phyloP scores from a whole-genome alignment of 441 rosid species.

The Populus tomentosa region DNA sequence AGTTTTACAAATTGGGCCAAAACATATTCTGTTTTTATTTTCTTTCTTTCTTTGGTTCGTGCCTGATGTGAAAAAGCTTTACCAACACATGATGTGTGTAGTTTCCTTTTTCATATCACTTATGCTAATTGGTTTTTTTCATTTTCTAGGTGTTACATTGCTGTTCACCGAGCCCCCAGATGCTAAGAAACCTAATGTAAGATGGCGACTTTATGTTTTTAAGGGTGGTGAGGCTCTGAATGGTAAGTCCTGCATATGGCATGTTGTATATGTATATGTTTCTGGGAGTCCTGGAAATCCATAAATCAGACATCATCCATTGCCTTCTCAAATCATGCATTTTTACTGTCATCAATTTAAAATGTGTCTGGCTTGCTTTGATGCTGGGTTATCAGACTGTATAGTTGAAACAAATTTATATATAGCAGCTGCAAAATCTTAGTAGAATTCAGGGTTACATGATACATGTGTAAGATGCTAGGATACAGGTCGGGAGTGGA shows the following conservation, averaged over 20 bases:
- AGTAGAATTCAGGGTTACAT: background rate
- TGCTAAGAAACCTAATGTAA: constrained; percentile 69
- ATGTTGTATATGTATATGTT: too few relatives aligned
- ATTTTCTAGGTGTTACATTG: constrained; percentile 62
- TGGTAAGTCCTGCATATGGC: constrained; percentile 42
- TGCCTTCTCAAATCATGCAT: background rate
- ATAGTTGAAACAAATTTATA: background rate
- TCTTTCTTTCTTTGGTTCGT: background rate
- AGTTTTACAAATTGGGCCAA: background rate
- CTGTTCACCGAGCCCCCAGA: constrained; percentile 94
- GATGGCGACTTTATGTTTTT: constrained; percentile 97
- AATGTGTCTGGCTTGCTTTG: background rate
- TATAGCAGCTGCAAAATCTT: background rate
- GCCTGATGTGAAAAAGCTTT: background rate
- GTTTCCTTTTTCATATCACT: background rate
- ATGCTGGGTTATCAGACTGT: background rate
- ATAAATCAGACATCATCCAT: background rate
- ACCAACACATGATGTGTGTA: background rate
- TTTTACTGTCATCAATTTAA: background rate
- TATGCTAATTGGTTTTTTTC: constrained; percentile 2
- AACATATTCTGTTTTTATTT: background rate
- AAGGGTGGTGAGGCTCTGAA: constrained; percentile 81
- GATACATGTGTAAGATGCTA: background rate
- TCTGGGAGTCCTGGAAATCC: background rate
- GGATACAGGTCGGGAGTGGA: background rate